Base-by-base conservation (phyloP, 2,329 filamentous ascomycete genomes). In the Apiospora saccharicola region DNA sequence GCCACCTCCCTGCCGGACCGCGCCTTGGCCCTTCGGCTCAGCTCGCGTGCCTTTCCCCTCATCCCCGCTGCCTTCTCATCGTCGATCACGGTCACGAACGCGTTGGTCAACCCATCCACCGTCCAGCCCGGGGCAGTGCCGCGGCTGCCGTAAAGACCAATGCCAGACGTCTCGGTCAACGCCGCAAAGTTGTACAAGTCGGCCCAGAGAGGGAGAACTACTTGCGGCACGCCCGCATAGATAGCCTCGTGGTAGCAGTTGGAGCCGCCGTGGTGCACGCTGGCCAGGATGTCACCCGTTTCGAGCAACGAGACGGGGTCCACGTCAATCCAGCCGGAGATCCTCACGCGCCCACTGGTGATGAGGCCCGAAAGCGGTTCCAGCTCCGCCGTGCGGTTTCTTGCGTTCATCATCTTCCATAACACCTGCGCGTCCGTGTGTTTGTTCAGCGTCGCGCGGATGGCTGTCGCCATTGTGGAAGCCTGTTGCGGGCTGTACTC, bases 211-310 rank as follows among this genome's bases (percentile, higher is more conserved):
- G 67, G 67, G 1, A 68, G 43, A 0, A 47, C 14, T 43, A 68
- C 67, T 14, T 68, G 67, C 2, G 67, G 67, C 24, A 68, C 41
- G 24, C 67, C 67, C 24, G 67, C 14, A 16, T 47, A 34, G 24
- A 68, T 12, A 7, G 67, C 67, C 43, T 68, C 67, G n/a, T 68
- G 43, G 67, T 68, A 68, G 43, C 67, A 46, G 43, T 47, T 47
- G 24, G 67, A 44, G 24, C 67, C 67, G 30, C 24, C 67, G 24
- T 68, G 67, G 30, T 68, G 43, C 3, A 68, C 67, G 30, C 24
- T 46, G 46, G 67, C 67, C 0, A 47, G 12, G 19, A 68, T n/a
- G 46, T 47, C 43, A 24, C 67, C 67, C 4, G 67, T 68, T 43
- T 47, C 24, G 14, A 68, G 43, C 43, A 68, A 16, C 2, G 67